phyloP scores from a whole-genome alignment of 169 alveolate genomes.

The Besnoitia besnoiti region DNA sequence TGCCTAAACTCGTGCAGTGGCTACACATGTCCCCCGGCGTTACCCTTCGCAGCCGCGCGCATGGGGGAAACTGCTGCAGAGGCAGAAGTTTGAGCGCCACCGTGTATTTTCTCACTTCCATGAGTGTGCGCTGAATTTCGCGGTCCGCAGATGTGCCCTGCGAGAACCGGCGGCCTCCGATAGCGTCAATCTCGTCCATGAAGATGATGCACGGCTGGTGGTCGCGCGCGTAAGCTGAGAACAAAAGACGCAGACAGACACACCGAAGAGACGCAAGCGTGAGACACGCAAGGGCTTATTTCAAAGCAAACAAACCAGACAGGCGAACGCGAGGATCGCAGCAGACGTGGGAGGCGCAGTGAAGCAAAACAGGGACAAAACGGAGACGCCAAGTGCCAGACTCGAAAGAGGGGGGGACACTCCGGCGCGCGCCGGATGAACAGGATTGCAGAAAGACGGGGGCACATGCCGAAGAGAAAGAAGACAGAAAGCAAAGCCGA shows the following conservation, averaged over 20 bases:
- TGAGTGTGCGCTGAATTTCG: conserved; percentile 98
- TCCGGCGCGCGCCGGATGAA: too few species aligned
- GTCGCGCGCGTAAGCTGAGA: conserved; percentile 94
- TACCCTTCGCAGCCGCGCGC: background rate
- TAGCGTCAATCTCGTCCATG: conserved; percentile 99
- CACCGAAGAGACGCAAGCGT: background rate
- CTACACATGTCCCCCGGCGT: background rate
- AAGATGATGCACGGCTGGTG: conserved; percentile 99
- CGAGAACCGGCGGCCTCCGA: conserved; percentile 97
- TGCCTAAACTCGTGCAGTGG: too few species aligned
- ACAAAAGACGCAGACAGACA: background rate
- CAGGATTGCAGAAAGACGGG: too few species aligned
- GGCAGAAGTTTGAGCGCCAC: background rate
- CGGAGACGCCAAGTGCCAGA: background rate
- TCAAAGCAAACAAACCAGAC: background rate
- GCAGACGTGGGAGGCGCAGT: too few species aligned
- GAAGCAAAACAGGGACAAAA: background rate
- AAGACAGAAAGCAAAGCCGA: too few species aligned
- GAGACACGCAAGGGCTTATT: background rate
- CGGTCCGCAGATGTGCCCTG: conserved; percentile 99
- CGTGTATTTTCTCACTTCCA: conserved; percentile 79
- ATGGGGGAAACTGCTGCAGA: background rate
- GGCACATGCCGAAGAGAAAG: too few species aligned
- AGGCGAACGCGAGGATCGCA: too few species aligned
- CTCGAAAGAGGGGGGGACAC: background rate